These are phyloP conservation scores for Talaromyces thailandensis DNA, from an alignment of 495 filamentous ascomycete species.

Conservation along the genomic window DNA sequence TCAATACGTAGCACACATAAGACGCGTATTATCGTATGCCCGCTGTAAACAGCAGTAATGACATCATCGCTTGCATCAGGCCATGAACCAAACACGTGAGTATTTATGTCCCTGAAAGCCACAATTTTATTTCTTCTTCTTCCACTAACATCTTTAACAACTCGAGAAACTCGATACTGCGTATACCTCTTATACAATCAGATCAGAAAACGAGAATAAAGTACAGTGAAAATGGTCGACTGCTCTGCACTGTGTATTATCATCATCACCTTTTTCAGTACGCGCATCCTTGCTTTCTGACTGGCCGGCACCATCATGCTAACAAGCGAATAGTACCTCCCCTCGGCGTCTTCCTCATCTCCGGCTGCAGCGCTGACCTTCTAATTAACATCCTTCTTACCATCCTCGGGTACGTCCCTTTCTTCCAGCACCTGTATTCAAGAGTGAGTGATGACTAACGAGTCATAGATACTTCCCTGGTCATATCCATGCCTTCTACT, in stretches of 20 bases:
- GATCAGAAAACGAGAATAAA: background rate
- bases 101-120: background rate
- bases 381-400: slow-evolving; percentile 58
- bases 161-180: background rate
- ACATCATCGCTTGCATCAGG: background rate
- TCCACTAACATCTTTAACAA: background rate
- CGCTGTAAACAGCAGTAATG: background rate
- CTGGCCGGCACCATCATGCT: slow-evolving; percentile 7
- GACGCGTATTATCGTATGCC: background rate
- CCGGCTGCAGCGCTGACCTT: slow-evolving; percentile 55
- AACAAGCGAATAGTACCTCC: slow-evolving; percentile 43
- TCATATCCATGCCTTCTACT: slow-evolving; percentile 84
- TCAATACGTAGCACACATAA: background rate
- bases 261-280: slow-evolving; percentile 51
- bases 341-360: slow-evolving; percentile 52
- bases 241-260: slow-evolving; percentile 38
- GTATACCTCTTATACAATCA: background rate
- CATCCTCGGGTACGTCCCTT: slow-evolving; percentile 43
- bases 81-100: background rate
- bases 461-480: slow-evolving; percentile 59
- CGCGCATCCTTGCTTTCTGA: slow-evolving; percentile 12
- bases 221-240: slow-evolving; percentile 20
- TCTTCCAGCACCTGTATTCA: background rate
- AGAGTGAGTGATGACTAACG: background rate
- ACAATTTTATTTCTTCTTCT: too few species aligned